Evolutionary conservation across 1,139 yeast species (phyloP).

Genomic region (Geotrichum carabidarum): DNA sequence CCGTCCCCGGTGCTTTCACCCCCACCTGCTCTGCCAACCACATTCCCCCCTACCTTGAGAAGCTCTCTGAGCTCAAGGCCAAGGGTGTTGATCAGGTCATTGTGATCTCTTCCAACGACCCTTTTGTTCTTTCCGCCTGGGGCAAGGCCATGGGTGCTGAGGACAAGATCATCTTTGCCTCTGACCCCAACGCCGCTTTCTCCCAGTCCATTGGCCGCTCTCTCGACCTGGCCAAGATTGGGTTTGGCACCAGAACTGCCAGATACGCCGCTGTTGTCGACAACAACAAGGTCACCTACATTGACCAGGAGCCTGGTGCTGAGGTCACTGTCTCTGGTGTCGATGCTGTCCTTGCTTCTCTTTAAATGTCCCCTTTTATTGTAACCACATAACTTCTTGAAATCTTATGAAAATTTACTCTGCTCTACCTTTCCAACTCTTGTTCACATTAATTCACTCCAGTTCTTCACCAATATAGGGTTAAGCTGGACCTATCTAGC

Average conservation of each 20-base stretch:
- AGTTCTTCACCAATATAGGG: no score
- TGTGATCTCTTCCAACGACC: slow-evolving; percentile 73
- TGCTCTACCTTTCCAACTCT: no score
- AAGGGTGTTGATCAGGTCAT: slow-evolving; percentile 71
- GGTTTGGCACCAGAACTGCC: slow-evolving; percentile 60
- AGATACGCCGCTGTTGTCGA: slow-evolving; percentile 70
- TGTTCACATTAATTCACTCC: no score
- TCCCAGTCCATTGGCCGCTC: slow-evolving; percentile 58
- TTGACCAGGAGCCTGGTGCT: slow-evolving; percentile 58
- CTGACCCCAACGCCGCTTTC: slow-evolving; percentile 65
- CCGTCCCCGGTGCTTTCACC: slow-evolving; percentile 90
- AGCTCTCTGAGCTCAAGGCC: slow-evolving; percentile 50
- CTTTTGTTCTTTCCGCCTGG: slow-evolving; percentile 78
- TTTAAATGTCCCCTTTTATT: slow-evolving; percentile 25
- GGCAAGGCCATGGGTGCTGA: slow-evolving; percentile 60
- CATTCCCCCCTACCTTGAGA: slow-evolving; percentile 65
- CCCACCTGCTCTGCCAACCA: slow-evolving; percentile 82
- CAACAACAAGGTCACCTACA: slow-evolving; percentile 57
- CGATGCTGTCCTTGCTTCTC: slow-evolving; percentile 46
- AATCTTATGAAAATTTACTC: no score
- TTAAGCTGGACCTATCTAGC: no score
- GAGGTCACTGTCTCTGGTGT: slow-evolving; percentile 63
- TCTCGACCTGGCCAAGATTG: slow-evolving; percentile 51
- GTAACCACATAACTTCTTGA: no score
- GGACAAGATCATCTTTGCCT: slow-evolving; percentile 54